Base-by-base conservation (phyloP, 179 eudicot species). In the Actinidia arguta region DNA sequence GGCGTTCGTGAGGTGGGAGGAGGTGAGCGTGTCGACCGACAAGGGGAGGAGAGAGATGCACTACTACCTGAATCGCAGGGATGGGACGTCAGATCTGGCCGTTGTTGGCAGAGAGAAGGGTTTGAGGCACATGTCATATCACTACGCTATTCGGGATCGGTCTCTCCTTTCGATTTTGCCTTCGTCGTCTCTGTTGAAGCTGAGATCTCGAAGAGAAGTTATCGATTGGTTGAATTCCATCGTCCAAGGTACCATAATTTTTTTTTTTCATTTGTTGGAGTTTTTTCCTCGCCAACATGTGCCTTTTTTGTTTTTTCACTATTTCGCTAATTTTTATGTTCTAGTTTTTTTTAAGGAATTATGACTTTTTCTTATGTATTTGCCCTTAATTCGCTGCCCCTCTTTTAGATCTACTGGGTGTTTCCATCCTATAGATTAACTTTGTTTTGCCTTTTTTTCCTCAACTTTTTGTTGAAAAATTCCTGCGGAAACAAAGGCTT, bases 31-130 rank as follows among this genome's bases (percentile, higher is more conserved):
- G 0, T 87, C 90, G 48, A 82, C 78, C 22, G 92, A 86, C 5
- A 87, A 78, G 70, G 93, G 93, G 69, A 89, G 83, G 82, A 84
- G 89, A 64, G 94, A 90, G 81, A 93, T 92, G 25, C 90, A 84
- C 13, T 95, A 91, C 50, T 91, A 85, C 11, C 80, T 95, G 84
- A 90, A 83, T 22, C 83, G 89, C 59, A 81, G 59, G 77, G 94
- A 90, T 63, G 96, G 95, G 22, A 82, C 83, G 44, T 82, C 85
- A 76, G 96, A 91, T 89, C 90, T 94, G 59, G 99, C 87, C 48
- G 94, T 94, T 6, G 84, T 94, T 25, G 98, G 95, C 1, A 94
- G 90, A 83, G 94, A 95, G 85, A 92, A 88, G 87, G 90, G 86
- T 47, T 82, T 83, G 42, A 83, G 89, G 75, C 92, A 87, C 76